Base-by-base conservation (phyloP, 768 basidiomycete genomes). In the Suillus lakei region DNA sequence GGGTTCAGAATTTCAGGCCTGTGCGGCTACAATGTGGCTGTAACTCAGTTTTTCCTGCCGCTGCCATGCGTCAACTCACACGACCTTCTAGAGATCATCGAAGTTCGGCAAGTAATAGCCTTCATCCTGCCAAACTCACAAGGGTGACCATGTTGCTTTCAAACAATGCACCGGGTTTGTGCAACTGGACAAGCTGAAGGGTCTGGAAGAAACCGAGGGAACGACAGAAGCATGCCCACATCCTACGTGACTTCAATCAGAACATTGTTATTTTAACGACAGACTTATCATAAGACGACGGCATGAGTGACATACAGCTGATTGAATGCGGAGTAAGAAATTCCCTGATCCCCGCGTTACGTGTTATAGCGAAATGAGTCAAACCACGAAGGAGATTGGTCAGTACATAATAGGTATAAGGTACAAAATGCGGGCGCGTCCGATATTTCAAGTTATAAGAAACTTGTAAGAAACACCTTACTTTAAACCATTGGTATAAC, bases 401-500 rank as follows among this genome's bases (percentile, higher is more conserved):
- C 21, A 54, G 21, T 30, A 54, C 18, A 36, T 13, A 13, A 34
- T 32, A 54, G 2, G 18, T 30, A 21, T 21, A 5, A 21, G 5
- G 32, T 32, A n/a, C 21, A 12, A 12, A n/a, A 54, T 34, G 32
- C 21, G 12, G 3, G 32, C 34, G 26, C 10, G 26, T 58, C 56
- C 38, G 23, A 39, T 23, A 23, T 38, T 23, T 10, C 36, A 26
- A 23, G 21, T 15, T 32, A 53, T 38, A 26, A 58, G 16, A 32
- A 36, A 38, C 8, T 23, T 28, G n/a, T 34, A n/a, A 55, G 53
- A 55, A 23, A 23, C 13, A 26, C 23, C 10, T 10, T 12, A 26
- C 3, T 6, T 39, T 67, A 74, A 44, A 74, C 21, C 4, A 74
- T 74, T 5, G 73, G 73, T 65, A 76, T 65, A 18, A 54, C 34